Evolutionary conservation across 75 land plant genomes (phyloP), one percentile per base, ranked within the genome.

Genomic region (Sequoia sempervirens): DNA sequence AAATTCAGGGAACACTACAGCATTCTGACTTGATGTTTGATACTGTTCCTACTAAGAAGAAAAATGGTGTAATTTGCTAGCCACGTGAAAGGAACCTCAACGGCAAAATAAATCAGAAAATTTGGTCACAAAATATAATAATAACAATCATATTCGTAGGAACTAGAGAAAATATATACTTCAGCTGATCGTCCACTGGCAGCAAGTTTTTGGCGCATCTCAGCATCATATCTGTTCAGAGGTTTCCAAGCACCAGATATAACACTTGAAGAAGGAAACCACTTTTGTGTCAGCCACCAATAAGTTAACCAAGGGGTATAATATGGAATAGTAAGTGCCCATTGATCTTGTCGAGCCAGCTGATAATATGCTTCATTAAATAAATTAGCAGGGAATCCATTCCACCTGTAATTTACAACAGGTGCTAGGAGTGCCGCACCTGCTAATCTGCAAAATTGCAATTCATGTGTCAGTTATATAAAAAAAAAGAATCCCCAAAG

Each of bases 371-470:
- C 89, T 26, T 85, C 82, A 34, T 38, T 58, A 14, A 81, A 78
- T 53, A 90, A 32, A 28, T 82, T 72, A 0, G 45, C 9, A 30
- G 94, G 94, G 61, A 93, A 84, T 30, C 83, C 82, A 32, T 86
- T 90, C 94, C 94, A 93, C 87, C 86, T 75, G 81, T 91, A 93
- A 75, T 93, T 93, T 17, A 85, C 26, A 11, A 61, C 87, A 47
- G 94, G 94, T 73, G 85, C 91, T 10, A 93, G 23, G 14, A 93
- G 68, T 45, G 91, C 84, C 20, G 74, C 91, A 36, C 94, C 93
- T 34, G 94, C 94, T 23, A 93, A 72, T 84, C 94, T 92, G 83
- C 74, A 84, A 37, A n/a, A 53, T 26, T 34, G 26, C 15, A 43
- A 78, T 78, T 23, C 14, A 78, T n/a, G 36, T n/a, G n/a, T 45